phyloP scores from a whole-genome alignment of 108 stramenopile species.

The Epithemia pelagica region DNA sequence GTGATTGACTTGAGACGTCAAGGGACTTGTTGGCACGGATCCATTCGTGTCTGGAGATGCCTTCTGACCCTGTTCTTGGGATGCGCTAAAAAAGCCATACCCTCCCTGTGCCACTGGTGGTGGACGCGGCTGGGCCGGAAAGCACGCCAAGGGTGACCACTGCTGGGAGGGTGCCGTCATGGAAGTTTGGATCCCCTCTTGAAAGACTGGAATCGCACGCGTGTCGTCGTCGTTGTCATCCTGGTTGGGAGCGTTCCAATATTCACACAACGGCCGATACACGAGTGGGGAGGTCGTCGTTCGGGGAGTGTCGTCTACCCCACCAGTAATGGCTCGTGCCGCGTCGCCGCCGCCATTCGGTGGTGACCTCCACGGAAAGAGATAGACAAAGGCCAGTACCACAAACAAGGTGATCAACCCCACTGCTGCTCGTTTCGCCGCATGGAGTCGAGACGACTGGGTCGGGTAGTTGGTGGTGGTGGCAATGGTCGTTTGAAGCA shows the following conservation, averaged over 20 bases:
- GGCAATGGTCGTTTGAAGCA: too few species aligned
- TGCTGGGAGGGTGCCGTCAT: slow-evolving; percentile 50
- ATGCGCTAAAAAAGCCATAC: background rate
- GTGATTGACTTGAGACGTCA: slow-evolving; percentile 15
- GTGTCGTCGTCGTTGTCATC: slow-evolving; percentile 2
- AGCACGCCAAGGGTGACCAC: slow-evolving; percentile 59
- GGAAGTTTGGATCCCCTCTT: slow-evolving; percentile 46
- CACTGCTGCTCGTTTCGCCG: too few species aligned
- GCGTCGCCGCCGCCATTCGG: too few species aligned
- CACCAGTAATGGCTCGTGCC: too few species aligned
- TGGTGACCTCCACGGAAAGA: too few species aligned
- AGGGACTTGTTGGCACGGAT: background rate
- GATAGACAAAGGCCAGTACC: too few species aligned
- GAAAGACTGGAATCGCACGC: slow-evolving; percentile 5
- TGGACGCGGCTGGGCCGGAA: slow-evolving; percentile 19
- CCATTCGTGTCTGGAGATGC: background rate
- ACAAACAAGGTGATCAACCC: too few species aligned
- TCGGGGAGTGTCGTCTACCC: background rate
- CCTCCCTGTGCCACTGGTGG: too few species aligned
- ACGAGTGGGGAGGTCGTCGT: background rate
- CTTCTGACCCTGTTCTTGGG: background rate
- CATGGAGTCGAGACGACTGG: too few species aligned
- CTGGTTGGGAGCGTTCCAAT: background rate
- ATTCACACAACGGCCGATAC: background rate
- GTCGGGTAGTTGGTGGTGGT: too few species aligned